Evolutionary conservation across 2,329 filamentous ascomycete genomes (phyloP), one percentile per base, ranked within the genome.

Genomic region (Pseudogymnoascus sp.): DNA sequence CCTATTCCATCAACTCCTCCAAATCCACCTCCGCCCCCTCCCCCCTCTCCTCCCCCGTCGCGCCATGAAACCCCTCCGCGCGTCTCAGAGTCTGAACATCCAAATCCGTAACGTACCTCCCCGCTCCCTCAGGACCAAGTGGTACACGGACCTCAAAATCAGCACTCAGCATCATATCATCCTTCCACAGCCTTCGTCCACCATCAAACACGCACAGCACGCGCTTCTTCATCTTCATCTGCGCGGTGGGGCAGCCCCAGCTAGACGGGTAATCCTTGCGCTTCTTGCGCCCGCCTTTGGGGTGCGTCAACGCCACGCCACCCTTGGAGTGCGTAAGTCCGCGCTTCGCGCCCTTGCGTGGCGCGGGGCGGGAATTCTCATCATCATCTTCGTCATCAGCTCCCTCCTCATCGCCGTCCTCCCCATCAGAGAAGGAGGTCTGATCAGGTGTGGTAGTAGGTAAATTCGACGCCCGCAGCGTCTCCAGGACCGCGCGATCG

Each of bases 181-280:
- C 94, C 79, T 97, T 97, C 83, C 90, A 94, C 59, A 99, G 82
- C 42, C 93, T 87, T 60, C 92, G 86, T 13, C 82, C 82, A 0
- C 94, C 94, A 71, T 97, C 92, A 70, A 95, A 99, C 18, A 96
- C 90, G 66, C 91, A 91, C 70, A 97, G 81, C 61, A 97, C 91
- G 29, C 94, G 89, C 84, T 97, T 97, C 85, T 95, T 97, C 85
- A 96, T 95, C 72, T 89, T 95, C 90, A 97, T 96, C 79, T 94
- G 92, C 70, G 90, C 89, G 70, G 89, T 87, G 65, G 92, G 85
- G 70, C 92, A 94, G 60, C 94, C 93, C 94, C 94, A 99, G 1
- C 89, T 92, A 0, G 89, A 86, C 10, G 94, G 94, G 74, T 96
- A 97, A 74, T 96, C 90, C 74, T 92, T 92, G 67, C 92, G 86